Conservation (phyloP, 2,329 filamentous ascomycete genomes). For the Teratosphaeriaceae sp. region DNA sequence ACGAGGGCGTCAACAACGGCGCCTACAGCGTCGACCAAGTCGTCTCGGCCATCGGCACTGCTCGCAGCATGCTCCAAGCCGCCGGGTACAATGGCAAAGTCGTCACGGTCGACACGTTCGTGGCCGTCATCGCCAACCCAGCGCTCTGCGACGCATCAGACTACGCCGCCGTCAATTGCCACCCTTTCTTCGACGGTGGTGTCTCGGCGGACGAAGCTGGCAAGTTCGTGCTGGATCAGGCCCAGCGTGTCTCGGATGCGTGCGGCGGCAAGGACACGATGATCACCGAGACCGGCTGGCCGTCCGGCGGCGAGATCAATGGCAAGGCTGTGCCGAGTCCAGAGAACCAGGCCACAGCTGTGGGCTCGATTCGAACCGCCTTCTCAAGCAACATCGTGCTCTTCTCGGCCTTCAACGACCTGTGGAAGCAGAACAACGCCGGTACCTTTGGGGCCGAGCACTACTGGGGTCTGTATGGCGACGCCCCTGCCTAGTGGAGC, state of each 20-base stretch:
- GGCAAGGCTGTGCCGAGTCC: slow-evolving; percentile 60
- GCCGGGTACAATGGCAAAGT: slow-evolving; percentile 67
- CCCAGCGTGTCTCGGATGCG: slow-evolving; percentile 39
- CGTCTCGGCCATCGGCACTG: slow-evolving; percentile 50
- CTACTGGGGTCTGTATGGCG: slow-evolving; percentile 58
- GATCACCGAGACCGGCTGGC: slow-evolving; percentile 83
- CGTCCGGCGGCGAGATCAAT: slow-evolving; percentile 60
- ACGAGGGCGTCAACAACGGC: slow-evolving; percentile 68
- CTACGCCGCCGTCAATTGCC: slow-evolving; percentile 73
- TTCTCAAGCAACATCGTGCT: slow-evolving; percentile 60
- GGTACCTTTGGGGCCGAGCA: slow-evolving; percentile 65
- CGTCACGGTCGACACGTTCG: slow-evolving; percentile 74
- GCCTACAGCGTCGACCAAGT: slow-evolving; percentile 47
- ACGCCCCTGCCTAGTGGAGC: slow-evolving; percentile 16
- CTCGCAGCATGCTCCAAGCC: slow-evolving; percentile 50
- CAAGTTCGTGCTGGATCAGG: slow-evolving; percentile 56
- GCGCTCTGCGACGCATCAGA: slow-evolving; percentile 69
- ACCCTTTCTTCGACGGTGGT: slow-evolving; percentile 73
- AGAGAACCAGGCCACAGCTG: slow-evolving; percentile 59
- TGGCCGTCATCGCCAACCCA: slow-evolving; percentile 61
- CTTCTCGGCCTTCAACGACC: slow-evolving; percentile 73
- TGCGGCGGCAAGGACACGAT: slow-evolving; percentile 57
- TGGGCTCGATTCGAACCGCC: slow-evolving; percentile 55
- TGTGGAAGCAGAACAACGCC: slow-evolving; percentile 64
- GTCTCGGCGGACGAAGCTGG: slow-evolving; percentile 57